Conservation (phyloP, 169 alveolate genomes). For the Sarcocystis neurona region DNA sequence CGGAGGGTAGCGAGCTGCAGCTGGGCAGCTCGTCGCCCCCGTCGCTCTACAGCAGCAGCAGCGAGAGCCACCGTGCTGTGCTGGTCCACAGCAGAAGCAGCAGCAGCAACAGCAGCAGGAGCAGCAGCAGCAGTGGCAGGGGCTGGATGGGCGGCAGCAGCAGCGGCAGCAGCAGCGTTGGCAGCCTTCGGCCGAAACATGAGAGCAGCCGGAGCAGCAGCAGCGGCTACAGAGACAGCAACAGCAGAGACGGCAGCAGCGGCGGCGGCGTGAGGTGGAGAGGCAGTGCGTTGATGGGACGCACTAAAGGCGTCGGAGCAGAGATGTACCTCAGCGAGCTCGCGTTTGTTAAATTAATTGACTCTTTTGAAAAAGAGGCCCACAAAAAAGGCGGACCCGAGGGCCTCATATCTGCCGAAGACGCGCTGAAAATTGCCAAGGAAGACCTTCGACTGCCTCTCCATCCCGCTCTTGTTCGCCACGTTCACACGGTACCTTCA, state of each 20-base stretch:
- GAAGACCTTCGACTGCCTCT: slow-evolving; percentile 10
- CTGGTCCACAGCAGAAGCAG: neutral
- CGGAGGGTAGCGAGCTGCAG: too few relatives aligned
- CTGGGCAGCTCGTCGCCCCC: too few relatives aligned
- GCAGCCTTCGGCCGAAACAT: neutral
- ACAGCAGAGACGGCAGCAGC: too few relatives aligned
- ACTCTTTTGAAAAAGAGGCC: slow-evolving; percentile 36
- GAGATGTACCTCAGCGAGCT: slow-evolving; percentile 19
- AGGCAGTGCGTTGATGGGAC: too few relatives aligned
- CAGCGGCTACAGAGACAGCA: neutral
- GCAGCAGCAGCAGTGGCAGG: slow-evolving; percentile 23
- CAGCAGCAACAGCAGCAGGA: neutral
- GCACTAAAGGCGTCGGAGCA: too few relatives aligned
- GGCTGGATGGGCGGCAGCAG: neutral
- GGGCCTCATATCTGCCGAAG: neutral
- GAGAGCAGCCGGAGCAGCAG: neutral
- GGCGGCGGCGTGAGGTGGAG: too few relatives aligned
- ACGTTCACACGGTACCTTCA: slow-evolving; percentile 3
- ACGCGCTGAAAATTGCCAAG: slow-evolving; percentile 25
- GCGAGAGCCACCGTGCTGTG: too few relatives aligned
- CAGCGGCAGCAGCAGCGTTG: neutral
- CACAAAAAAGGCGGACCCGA: slow-evolving; percentile 38
- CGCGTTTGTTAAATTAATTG: slow-evolving; percentile 28
- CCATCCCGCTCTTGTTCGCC: slow-evolving; percentile 21
- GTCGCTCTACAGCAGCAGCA: too few relatives aligned